These are phyloP conservation scores for Mychonastes homosphaera DNA, from an alignment of 139 green algal species.

Conservation along the genomic window DNA sequence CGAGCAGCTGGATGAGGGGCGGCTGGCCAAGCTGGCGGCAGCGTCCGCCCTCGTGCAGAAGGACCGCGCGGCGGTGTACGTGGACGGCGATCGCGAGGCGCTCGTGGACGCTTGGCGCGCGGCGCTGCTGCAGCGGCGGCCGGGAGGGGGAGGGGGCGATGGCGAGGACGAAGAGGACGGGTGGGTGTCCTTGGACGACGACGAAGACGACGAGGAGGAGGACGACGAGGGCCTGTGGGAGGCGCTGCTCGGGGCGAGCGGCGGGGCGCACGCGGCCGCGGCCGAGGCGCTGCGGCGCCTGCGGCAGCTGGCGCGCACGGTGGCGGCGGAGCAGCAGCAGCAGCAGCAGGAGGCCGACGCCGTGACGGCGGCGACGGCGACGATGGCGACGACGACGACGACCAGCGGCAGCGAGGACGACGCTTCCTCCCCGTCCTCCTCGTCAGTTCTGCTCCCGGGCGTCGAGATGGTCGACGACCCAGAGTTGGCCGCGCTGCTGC, in stretches of 20 bases:
- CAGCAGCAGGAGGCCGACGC: not conserved
- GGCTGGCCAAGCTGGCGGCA: slow-evolving; percentile 23
- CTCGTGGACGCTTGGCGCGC: not conserved
- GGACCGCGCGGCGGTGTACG: not conserved
- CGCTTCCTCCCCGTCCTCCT: no score
- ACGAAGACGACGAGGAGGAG: not conserved
- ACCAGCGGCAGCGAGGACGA: no score
- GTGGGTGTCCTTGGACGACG: not conserved
- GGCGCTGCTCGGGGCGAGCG: not conserved
- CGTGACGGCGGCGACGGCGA: not conserved
- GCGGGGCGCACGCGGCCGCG: not conserved
- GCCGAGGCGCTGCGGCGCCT: slow-evolving; percentile 6
- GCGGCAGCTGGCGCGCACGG: slow-evolving; percentile 13
- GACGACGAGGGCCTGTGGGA: not conserved
- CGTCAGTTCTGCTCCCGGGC: no score
- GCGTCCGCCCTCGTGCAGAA: not conserved
- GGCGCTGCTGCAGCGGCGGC: not conserved
- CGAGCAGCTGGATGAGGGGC: slow-evolving; percentile 2
- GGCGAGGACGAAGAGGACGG: not conserved
- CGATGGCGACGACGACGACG: not conserved
- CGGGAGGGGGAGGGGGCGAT: not conserved
- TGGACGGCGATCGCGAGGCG: not conserved
- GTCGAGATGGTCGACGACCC: not conserved
- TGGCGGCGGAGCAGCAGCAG: not conserved
- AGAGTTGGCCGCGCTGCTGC: not conserved